Conservation (phyloP, 768 basidiomycete genomes). For the Chlorophyllum brunneum region DNA sequence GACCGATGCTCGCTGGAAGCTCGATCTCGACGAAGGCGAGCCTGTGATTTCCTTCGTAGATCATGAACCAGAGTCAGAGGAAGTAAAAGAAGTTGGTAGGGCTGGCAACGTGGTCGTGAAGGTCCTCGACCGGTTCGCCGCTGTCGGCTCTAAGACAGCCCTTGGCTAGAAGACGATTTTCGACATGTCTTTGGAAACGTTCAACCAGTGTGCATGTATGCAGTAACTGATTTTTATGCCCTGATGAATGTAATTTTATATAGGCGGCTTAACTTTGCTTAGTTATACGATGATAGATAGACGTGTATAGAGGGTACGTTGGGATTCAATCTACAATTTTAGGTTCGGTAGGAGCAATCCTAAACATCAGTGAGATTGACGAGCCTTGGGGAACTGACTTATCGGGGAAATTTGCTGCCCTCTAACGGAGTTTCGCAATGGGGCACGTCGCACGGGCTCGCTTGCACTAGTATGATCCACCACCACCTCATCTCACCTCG, state of each 20-base stretch:
- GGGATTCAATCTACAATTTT: no score
- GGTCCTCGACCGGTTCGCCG: slow-evolving; percentile 3
- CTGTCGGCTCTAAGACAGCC: background rate
- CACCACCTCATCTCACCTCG: no score
- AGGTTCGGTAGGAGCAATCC: no score
- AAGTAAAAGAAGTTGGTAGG: slow-evolving; percentile 1
- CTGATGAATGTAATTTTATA: background rate
- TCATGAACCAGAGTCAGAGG: background rate
- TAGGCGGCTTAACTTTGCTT: background rate
- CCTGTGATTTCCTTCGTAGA: background rate
- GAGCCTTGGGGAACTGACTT: no score
- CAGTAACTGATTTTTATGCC: background rate
- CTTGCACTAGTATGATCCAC: no score
- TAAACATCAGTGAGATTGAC: no score
- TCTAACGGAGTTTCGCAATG: no score
- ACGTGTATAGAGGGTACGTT: no score
- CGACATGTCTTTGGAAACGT: no score
- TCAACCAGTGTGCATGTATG: no score
- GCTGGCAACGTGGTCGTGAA: slow-evolving; percentile 3
- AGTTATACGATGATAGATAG: background rate
- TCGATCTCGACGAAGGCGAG: slow-evolving; percentile 29
- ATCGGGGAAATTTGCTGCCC: no score
- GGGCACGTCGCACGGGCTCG: no score
- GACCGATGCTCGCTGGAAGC: slow-evolving; percentile 76
- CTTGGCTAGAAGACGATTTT: background rate